Base-by-base conservation (phyloP, 1,284 basidiomycete species). In the Schizophyllum amplum region DNA sequence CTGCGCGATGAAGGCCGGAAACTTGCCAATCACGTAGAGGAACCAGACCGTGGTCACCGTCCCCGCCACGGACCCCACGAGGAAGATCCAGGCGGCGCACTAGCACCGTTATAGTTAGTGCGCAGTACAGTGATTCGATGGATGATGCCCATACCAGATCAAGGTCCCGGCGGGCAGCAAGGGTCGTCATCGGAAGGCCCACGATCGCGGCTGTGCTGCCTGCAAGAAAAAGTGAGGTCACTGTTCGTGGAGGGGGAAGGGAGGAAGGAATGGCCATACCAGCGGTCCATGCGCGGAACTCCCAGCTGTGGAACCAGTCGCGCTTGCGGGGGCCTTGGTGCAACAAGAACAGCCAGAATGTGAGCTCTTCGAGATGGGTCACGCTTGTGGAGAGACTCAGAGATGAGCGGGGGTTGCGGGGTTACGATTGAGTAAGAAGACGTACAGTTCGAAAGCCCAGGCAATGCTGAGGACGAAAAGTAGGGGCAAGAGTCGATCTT, bases 281-380 rank as follows among this genome's bases (percentile, higher is more conserved):
- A 62, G 80, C 60, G 60, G 79, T 73, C 87, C 87, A 78, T 61
- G 79, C 65, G 57, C 76, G 70, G 72, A 85, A 81, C 65, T 90
- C 74, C 80, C 83, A 73, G 69, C 85, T 73, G 53, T 83, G 67
- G 68, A 90, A 90, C 87, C 87, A 90, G 42, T 81, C 74, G 2
- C 82, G 78, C 62, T 83, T 82, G 33, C 74, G 69, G 0, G 84
- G 83, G 1, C 83, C 83, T 70, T 89, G 87, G 60, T 87, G 80
- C 33, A 88, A 75, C 11, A 90, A 76, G 66, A 89, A 90, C 26
- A 90, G 64, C 87, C 87, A 90, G 63, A 90, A 90, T 0, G 81
- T 75, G 15, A 90, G 75, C 65, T 90, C 88, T 88, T 90, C 87
- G n/a, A 90, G 76, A 68, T 90, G 87, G 1, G 87, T 89, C 21